Conservation (phyloP, 2,329 filamentous ascomycete genomes). For the Knoxdaviesia capensis region DNA sequence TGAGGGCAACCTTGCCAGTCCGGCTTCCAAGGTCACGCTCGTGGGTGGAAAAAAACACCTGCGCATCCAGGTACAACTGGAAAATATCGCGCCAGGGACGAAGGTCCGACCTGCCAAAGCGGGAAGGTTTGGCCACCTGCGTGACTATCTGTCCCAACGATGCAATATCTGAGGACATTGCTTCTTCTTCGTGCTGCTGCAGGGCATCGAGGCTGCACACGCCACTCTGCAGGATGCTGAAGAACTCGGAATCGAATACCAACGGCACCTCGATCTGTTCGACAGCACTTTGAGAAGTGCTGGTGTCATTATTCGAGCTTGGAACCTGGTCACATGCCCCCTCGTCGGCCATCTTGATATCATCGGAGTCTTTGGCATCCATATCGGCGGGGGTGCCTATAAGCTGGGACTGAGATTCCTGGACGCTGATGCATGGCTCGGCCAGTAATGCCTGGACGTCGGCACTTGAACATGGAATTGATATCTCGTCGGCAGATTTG, state of each 20-base stretch:
- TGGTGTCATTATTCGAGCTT: too few species aligned
- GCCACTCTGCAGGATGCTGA: conserved; percentile 52
- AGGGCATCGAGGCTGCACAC: conserved; percentile 48
- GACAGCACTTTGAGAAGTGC: too few species aligned
- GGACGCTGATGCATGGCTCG: too few species aligned
- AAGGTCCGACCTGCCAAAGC: conserved; percentile 44
- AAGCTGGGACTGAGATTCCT: too few species aligned
- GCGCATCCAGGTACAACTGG: conserved; percentile 58
- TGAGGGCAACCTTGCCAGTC: conserved; percentile 42
- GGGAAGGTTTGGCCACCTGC: conserved; percentile 41
- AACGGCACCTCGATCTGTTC: conserved; percentile 48
- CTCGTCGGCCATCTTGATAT: too few species aligned
- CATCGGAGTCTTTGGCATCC: too few species aligned
- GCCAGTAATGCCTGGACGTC: too few species aligned
- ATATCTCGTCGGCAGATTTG: too few species aligned
- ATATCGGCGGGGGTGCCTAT: too few species aligned
- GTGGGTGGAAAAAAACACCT: conserved; percentile 63
- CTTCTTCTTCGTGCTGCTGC: conserved; percentile 43
- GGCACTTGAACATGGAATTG: too few species aligned
- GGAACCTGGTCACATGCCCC: too few species aligned
- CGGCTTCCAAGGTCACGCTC: conserved; percentile 51
- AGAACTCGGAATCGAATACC: conserved; percentile 61
- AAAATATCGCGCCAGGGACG: conserved; percentile 66
- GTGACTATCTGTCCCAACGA: conserved; percentile 44
- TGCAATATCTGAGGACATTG: conserved; percentile 41